These are phyloP conservation scores for Chrysochromulina tobinii DNA, from an alignment of 78 protist species.

Conservation along the genomic window DNA sequence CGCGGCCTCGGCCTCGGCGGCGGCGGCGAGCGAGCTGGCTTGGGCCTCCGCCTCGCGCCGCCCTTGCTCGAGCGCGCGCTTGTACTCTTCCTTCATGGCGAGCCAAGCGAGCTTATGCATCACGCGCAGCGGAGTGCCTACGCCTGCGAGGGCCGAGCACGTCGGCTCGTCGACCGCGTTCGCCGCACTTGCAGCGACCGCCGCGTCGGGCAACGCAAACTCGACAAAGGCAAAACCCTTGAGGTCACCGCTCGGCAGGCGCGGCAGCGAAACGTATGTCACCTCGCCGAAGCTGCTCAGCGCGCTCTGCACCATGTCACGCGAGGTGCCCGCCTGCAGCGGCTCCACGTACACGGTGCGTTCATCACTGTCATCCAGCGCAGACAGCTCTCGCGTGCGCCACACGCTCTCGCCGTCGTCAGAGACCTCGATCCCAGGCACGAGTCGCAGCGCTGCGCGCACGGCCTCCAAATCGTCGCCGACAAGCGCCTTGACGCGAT, in stretches of 20 bases:
- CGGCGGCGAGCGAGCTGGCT: background rate
- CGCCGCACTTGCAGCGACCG: background rate
- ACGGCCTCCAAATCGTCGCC: background rate
- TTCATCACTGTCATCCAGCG: background rate
- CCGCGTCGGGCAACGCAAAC: background rate
- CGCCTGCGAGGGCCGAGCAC: too few species aligned
- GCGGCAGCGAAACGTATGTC: background rate
- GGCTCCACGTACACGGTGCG: slow-evolving; percentile 5
- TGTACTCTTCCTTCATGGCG: background rate
- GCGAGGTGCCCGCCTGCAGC: background rate
- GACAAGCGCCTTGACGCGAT: background rate
- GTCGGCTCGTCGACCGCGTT: too few species aligned
- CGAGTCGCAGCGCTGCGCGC: background rate
- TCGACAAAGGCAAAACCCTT: background rate
- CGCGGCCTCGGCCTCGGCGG: background rate
- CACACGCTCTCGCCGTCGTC: background rate
- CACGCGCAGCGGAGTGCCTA: background rate
- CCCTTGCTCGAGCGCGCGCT: background rate
- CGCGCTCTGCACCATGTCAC: background rate
- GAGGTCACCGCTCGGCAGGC: background rate
- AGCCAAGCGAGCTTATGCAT: background rate
- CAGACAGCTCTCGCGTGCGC: background rate
- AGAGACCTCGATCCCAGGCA: background rate
- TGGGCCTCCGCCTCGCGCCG: background rate
- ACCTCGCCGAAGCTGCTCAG: background rate